These are phyloP conservation scores for Ceriops zippeliana DNA, from an alignment of 345 rosid genomes.

Conservation along the genomic window DNA sequence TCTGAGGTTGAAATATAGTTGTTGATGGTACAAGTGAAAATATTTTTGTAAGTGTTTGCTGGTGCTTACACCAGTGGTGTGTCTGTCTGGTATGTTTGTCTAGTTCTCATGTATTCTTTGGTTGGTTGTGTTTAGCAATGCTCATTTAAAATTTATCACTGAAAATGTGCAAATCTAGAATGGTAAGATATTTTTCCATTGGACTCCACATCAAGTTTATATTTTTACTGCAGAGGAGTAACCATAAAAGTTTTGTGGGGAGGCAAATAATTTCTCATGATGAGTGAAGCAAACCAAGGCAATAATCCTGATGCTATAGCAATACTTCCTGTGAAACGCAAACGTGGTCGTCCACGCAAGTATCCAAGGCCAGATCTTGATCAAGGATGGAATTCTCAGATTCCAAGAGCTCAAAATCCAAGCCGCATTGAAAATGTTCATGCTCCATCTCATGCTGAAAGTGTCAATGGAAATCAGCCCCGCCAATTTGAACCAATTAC, in stretches of 20 bases:
- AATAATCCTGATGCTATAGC: slow-evolving; percentile 39
- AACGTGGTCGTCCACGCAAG: slow-evolving; percentile 89
- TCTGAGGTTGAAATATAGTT: too few relatives aligned
- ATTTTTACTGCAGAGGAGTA: slow-evolving; percentile 17
- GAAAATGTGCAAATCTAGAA: too few relatives aligned
- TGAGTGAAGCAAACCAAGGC: slow-evolving; percentile 48
- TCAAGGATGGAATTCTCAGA: slow-evolving; percentile 20
- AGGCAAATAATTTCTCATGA: slow-evolving; percentile 22
- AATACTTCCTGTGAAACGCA: slow-evolving; percentile 51
- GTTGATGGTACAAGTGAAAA: too few relatives aligned
- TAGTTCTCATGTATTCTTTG: too few relatives aligned
- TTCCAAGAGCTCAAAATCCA: slow-evolving; percentile 23
- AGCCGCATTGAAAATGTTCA: slow-evolving; percentile 30
- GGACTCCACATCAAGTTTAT: neutral
- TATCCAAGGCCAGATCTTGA: slow-evolving; percentile 31
- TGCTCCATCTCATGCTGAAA: slow-evolving; percentile 32
- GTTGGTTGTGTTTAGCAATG: too few relatives aligned
- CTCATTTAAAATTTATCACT: too few relatives aligned
- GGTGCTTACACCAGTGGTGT: too few relatives aligned
- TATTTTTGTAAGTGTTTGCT: too few relatives aligned
- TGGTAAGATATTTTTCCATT: too few relatives aligned
- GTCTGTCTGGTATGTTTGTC: too few relatives aligned
- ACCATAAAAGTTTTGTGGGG: slow-evolving; percentile 1
- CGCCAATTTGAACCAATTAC: slow-evolving; percentile 28
- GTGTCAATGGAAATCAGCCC: slow-evolving; percentile 32